These are phyloP conservation scores for Talaromyces sp. DNA, from an alignment of 2,329 filamentous ascomycete genomes.

Conservation along the genomic window DNA sequence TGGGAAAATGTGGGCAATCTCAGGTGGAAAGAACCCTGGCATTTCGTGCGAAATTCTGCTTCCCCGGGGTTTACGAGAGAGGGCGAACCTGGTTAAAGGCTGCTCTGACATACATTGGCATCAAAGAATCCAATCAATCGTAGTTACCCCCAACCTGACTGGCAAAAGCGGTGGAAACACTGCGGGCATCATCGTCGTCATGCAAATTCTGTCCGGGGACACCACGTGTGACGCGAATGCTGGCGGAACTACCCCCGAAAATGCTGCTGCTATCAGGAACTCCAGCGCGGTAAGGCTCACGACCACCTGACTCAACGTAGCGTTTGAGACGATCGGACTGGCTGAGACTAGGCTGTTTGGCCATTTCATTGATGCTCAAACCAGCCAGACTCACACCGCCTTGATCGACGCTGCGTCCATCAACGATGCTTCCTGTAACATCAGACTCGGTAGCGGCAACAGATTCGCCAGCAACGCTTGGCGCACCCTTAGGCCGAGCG, in stretches of 20 bases:
- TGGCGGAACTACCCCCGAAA: conserved; percentile 63
- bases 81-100: conserved; percentile 19
- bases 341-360: conserved; percentile 72
- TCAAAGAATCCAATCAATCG: conserved; percentile 52
- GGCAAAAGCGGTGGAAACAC: conserved; percentile 93
- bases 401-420: conserved; percentile 70
- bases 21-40: conserved; percentile 20
- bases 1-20: conserved; percentile 23
- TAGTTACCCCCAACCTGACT: conserved; percentile 80
- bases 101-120: conserved; percentile 13
- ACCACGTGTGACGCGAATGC: conserved; percentile 52
- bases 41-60: conserved; percentile 21
- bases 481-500: conserved; percentile 66
- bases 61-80: conserved; percentile 14
- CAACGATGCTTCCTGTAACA: conserved; percentile 75
- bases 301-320: conserved; percentile 84
- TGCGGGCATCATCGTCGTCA: conserved; percentile 88
- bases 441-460: conserved; percentile 91
- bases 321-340: conserved; percentile 91
- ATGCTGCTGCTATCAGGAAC: conserved; percentile 64
- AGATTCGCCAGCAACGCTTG: conserved; percentile 87
- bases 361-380: conserved; percentile 71
- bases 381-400: conserved; percentile 88
- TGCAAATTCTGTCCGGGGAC: conserved; percentile 50
- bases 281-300: conserved; percentile 56